These are phyloP conservation scores for Laetiporus sulphureus DNA, from an alignment of 1,284 basidiomycete species.

Conservation along the genomic window DNA sequence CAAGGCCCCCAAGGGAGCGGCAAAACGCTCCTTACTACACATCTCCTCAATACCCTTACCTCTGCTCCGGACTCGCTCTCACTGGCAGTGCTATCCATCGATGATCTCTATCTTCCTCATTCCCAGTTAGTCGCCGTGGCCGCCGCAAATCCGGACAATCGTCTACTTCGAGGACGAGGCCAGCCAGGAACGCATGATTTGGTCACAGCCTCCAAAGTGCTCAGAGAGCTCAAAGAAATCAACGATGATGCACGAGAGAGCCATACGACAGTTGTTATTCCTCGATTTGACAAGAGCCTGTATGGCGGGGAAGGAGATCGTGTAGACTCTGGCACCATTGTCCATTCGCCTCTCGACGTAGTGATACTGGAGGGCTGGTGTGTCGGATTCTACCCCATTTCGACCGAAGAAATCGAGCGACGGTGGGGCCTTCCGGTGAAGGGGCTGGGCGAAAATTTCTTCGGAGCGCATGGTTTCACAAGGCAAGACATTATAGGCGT, in stretches of 20 bases:
- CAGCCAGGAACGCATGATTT: conserved; percentile 88
- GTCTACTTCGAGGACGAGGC: conserved; percentile 70
- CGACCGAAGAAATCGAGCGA: conserved; percentile 36
- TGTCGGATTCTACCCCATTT: conserved; percentile 64
- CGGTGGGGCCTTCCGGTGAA: conserved; percentile 28
- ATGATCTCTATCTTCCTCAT: conserved; percentile 83
- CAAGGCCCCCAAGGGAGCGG: conserved; percentile 88
- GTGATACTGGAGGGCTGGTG: conserved; percentile 88
- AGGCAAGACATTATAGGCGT: conserved; percentile 49
- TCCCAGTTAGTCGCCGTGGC: conserved; percentile 49
- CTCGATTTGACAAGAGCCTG: conserved; percentile 84
- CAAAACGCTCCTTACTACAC: conserved; percentile 66
- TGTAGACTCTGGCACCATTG: conserved; percentile 31
- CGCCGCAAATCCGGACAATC: conserved; percentile 47
- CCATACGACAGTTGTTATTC: conserved; percentile 44
- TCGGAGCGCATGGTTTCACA: conserved; percentile 29
- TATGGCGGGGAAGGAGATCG: conserved; percentile 82
- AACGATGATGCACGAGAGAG: conserved; percentile 22
- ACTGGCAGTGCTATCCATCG: conserved; percentile 70
- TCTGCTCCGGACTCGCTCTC: conserved; percentile 44
- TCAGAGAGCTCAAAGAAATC: conserved; percentile 45
- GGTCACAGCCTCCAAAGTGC: conserved; percentile 46
- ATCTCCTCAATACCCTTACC: conserved; percentile 44
- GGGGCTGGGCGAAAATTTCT: conserved; percentile 35
- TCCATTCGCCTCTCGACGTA: conserved; percentile 63